Percentiles rank a stretch among this genome's conserved stretches.
phyloP scores from a whole-genome alignment of 1,139 yeast species.

The Saccharomyces hybrid region DNA sequence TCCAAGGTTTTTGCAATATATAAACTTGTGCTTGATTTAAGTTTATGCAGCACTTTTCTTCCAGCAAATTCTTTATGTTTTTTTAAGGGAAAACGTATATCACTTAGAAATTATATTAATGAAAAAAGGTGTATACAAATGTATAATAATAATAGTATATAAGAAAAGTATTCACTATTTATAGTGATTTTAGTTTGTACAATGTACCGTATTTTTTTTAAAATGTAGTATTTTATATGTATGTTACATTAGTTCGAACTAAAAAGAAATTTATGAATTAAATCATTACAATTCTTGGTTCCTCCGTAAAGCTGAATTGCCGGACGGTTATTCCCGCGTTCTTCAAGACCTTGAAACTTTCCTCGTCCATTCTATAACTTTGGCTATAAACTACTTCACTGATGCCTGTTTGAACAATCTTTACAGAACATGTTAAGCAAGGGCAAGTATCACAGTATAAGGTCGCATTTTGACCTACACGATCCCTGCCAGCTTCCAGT shows the following conservation, averaged over 20 bases:
- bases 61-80: background rate
- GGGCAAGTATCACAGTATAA: constrained; percentile 96
- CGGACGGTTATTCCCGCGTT: constrained; percentile 70
- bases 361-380: constrained; percentile 82
- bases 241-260: background rate
- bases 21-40: background rate
- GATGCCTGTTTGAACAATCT: constrained; percentile 89
- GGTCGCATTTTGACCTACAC: constrained; percentile 57
- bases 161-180: background rate
- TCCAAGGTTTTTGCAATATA: background rate
- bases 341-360: constrained; percentile 60
- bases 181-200: background rate
- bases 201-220: background rate
- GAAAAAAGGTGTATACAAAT: background rate
- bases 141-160: background rate
- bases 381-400: constrained; percentile 91
- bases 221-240: background rate
- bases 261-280: constrained; percentile 2
- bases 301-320: constrained; percentile 44
- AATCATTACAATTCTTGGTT: constrained; percentile 24
- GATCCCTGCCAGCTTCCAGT: constrained; percentile 85
- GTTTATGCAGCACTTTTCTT: background rate
- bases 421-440: constrained; percentile 89
- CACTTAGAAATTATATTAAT: background rate
- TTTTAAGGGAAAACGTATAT: background rate